Evolutionary conservation across 495 filamentous ascomycete species (phyloP).

Genomic region (Barbatosphaeria neglecta): DNA sequence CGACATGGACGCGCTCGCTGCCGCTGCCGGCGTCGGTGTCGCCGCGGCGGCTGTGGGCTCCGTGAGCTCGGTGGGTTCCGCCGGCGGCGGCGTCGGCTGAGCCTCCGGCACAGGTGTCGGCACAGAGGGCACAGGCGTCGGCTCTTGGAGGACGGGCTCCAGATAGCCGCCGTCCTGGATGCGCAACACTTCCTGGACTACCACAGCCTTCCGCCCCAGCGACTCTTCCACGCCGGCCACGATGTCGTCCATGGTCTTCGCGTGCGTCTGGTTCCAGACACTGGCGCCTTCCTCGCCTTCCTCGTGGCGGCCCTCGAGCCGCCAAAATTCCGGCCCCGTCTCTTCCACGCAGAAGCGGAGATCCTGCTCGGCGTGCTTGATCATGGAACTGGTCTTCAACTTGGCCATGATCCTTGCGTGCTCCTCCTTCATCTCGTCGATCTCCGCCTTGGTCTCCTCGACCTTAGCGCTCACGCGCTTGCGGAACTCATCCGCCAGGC

Average conservation of each 20-base stretch:
- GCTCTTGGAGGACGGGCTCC: constrained; percentile 40
- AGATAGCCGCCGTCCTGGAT: constrained; percentile 61
- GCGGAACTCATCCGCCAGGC: constrained; percentile 64
- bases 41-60: not conserved
- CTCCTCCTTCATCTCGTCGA: constrained; percentile 66
- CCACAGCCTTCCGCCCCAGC: constrained; percentile 42
- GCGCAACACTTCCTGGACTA: constrained; percentile 51
- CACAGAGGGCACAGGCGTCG: constrained; percentile 14
- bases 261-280: constrained; percentile 31
- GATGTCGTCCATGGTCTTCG: constrained; percentile 49
- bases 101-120: not conserved
- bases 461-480: constrained; percentile 57
- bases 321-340: constrained; percentile 47
- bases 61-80: constrained; percentile 3
- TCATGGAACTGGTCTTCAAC: constrained; percentile 51
- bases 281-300: constrained; percentile 38
- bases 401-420: constrained; percentile 66
- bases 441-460: constrained; percentile 57
- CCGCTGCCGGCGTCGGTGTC: too few species aligned
- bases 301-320: constrained; percentile 49
- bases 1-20: constrained; percentile 20
- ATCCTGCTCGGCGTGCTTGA: constrained; percentile 55
- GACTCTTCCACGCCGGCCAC: constrained; percentile 45
- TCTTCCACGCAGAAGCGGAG: constrained; percentile 44
- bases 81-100: constrained; percentile 10